phyloP scores from a whole-genome alignment of 164 flowering plant species.

The Sextonia rubra region DNA sequence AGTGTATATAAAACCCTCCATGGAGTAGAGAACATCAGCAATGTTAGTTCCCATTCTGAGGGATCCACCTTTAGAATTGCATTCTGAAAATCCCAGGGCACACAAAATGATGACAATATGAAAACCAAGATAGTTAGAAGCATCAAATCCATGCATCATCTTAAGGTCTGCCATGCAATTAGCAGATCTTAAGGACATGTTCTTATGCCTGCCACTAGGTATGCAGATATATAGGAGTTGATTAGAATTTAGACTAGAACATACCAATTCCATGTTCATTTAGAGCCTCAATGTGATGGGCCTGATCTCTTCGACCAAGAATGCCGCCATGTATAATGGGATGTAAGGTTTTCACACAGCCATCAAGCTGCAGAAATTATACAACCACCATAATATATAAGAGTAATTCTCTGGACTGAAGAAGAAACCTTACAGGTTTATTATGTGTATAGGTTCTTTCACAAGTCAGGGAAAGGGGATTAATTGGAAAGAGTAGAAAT shows the following conservation, averaged over 20 bases:
- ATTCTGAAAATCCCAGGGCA: not conserved
- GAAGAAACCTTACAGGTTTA: not conserved
- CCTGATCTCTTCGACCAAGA: constrained; percentile 90
- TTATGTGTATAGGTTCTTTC: not conserved
- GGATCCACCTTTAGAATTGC: too few species aligned
- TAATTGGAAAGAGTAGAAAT: not conserved
- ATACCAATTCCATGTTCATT: constrained; percentile 80
- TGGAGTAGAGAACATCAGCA: not conserved
- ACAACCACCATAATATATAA: not conserved
- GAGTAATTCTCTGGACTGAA: not conserved
- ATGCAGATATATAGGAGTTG: not conserved
- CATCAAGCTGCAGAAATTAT: constrained; percentile 73
- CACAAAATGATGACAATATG: not conserved
- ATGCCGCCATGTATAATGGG: constrained; percentile 95
- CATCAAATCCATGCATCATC: too few species aligned
- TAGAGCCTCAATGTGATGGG: constrained; percentile 89
- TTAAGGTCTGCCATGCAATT: too few species aligned
- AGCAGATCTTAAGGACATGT: too few species aligned
- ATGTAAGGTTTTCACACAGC: constrained; percentile 96
- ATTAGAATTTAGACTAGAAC: constrained; percentile 12
- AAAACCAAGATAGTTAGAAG: not conserved
- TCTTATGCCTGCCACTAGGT: not conserved
- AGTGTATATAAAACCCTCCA: not conserved
- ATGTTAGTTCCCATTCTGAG: not conserved
- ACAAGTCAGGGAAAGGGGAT: not conserved